Base-by-base conservation (phyloP, 1,284 basidiomycete species). In the Rhodotorula sp. region DNA sequence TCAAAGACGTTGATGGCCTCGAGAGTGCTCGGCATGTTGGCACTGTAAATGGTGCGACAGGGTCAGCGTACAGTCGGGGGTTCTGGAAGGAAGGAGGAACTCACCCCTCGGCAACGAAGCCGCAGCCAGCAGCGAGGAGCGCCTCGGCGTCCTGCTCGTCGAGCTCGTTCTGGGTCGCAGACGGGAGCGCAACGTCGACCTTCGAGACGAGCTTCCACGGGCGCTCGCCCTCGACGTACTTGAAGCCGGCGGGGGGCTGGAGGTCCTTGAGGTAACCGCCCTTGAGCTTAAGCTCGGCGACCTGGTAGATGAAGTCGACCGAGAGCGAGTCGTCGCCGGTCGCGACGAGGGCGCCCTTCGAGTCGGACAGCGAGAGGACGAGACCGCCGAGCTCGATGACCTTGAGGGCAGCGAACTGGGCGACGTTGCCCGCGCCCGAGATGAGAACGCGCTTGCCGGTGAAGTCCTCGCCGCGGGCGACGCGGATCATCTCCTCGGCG, bases 151-250 rank as follows among this genome's bases (percentile, higher is more conserved):
- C 90, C 75, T 86, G 86, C 60, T 83, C 85, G 56, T 84, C 85
- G 66, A 91, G 85, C 81, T 91, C 89, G 82, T 91, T 91, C 82
- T 91, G 89, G 37, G 89, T 90, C 20, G 89, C 89, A 69, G 86
- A 88, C 30, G 89, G 89, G 29, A 91, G 85, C 4, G 89, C 89
- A 73, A 91, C 86, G 82, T 91, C 88, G 75, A 88, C 83, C 75
- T 84, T 83, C 56, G 83, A 80, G 73, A 91, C 83, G 60, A 91
- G 84, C n/a, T 86, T 87, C 90, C 90, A 91, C 17, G 90, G 90
- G 69, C 89, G 85, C 74, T 84, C 75, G 81, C 87, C 88, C 69
- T 86, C 85, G 80, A 89, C 84, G 83, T 88, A 90, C 73, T 84
- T 85, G 83, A 89, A 89, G 74, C 80, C 80, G 68, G 80, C 76